phyloP scores from a whole-genome alignment of 108 stramenopile species.

The Schizochytrium sp. region DNA sequence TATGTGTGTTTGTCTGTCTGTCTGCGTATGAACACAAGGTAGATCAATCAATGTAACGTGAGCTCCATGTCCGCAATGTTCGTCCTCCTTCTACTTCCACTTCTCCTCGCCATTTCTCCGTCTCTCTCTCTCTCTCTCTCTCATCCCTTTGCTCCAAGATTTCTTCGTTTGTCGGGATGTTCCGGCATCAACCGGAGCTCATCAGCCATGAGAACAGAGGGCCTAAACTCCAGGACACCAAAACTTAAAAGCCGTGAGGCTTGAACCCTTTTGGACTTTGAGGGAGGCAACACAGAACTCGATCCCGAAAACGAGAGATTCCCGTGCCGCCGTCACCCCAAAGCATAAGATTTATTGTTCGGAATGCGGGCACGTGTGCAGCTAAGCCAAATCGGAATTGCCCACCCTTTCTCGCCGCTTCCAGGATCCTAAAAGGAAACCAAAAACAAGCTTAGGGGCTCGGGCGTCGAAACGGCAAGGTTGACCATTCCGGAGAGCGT shows the following conservation, averaged over 20 bases:
- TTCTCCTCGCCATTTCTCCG: no score
- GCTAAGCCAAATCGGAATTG: neutral
- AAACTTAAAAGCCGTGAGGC: neutral
- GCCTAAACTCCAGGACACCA: neutral
- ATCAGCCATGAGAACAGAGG: slow-evolving; percentile 20
- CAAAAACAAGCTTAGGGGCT: neutral
- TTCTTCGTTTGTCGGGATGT: neutral
- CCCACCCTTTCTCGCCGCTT: neutral
- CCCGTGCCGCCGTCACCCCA: neutral
- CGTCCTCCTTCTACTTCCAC: no score
- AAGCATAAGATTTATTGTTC: neutral
- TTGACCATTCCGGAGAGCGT: neutral
- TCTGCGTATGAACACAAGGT: no score
- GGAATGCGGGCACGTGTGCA: neutral
- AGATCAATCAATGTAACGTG: no score
- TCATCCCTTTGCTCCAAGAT: no score
- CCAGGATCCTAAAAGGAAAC: no score
- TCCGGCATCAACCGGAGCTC: neutral
- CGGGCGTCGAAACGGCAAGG: neutral
- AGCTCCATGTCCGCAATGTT: no score
- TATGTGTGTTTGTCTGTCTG: no score
- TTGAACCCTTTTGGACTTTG: neutral
- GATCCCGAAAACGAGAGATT: neutral
- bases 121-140: no score
- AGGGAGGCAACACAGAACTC: neutral